These are phyloP conservation scores for Malassezia pachydermatis DNA, from an alignment of 1,284 basidiomycete genomes.

Conservation along the genomic window DNA sequence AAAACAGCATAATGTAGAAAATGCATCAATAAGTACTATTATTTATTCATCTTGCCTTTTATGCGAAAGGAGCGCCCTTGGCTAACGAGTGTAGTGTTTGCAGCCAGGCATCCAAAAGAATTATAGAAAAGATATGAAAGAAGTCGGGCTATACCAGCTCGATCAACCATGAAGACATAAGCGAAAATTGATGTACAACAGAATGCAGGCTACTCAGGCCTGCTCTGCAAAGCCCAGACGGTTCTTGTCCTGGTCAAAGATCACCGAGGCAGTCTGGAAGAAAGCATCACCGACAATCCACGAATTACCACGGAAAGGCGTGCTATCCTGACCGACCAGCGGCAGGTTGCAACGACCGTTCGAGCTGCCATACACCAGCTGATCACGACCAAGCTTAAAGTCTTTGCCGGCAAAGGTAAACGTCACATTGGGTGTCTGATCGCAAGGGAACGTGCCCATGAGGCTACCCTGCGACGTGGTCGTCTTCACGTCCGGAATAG, in stretches of 20 bases:
- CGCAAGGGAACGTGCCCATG: constrained; percentile 45
- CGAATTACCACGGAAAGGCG: constrained; percentile 42
- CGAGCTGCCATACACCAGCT: constrained; percentile 29
- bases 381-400: constrained; percentile 24
- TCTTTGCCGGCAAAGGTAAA: constrained; percentile 45
- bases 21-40: too few species aligned
- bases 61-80: too few species aligned
- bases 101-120: too few species aligned
- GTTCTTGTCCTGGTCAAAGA: constrained; percentile 49
- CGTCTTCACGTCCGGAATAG: constrained; percentile 50
- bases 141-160: too few species aligned
- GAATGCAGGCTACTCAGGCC: neutral
- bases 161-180: too few species aligned
- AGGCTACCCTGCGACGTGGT: constrained; percentile 39
- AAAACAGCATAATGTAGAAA: too few species aligned
- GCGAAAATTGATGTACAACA: neutral
- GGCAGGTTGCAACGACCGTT: constrained; percentile 33
- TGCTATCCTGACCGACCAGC: constrained; percentile 38
- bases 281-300: constrained; percentile 50
- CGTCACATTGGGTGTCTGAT: constrained; percentile 31
- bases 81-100: too few species aligned
- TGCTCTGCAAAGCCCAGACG: constrained; percentile 49
- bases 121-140: too few species aligned
- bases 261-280: constrained; percentile 40
- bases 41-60: too few species aligned